Percentiles rank a stretch among this genome's conserved stretches.
These are phyloP conservation scores for Aurantiochytrium sp. DNA, from an alignment of 108 stramenopile genomes.

Conservation along the genomic window DNA sequence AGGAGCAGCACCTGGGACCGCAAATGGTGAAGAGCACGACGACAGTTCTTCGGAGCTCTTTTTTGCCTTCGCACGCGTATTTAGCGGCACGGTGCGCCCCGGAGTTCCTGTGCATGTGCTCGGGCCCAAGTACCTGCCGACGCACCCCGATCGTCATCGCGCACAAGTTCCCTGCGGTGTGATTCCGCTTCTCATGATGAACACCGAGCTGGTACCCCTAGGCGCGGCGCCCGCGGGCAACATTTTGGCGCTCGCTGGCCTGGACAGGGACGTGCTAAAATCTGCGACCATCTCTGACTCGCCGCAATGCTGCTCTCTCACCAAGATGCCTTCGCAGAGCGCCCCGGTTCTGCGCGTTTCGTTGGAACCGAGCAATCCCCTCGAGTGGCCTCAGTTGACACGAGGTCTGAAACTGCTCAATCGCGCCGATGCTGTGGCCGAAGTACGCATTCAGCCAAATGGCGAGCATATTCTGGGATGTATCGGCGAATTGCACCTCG, in stretches of 20 bases:
- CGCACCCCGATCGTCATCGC: conserved; percentile 21
- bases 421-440: conserved; percentile 53
- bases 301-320: conserved; percentile 25
- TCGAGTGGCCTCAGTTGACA: conserved; percentile 36
- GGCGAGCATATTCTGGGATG: conserved; percentile 48
- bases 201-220: conserved; percentile 37
- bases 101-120: conserved; percentile 25
- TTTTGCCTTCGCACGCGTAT: conserved; percentile 46
- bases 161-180: conserved; percentile 15
- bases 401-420: conserved; percentile 45
- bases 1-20: neutral
- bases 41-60: conserved; percentile 32
- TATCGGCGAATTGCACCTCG: conserved; percentile 53
- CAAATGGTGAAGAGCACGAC: neutral
- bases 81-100: conserved; percentile 38
- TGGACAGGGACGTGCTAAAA: conserved; percentile 41
- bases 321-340: conserved; percentile 47
- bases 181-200: conserved; percentile 48
- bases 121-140: conserved; percentile 43
- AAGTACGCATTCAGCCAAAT: conserved; percentile 32
- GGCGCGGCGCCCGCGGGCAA: conserved; percentile 45
- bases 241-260: conserved; percentile 39
- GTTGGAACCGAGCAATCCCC: conserved; percentile 36
- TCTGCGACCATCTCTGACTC: conserved; percentile 37
- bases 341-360: conserved; percentile 51